Percentiles rank a stretch among this genome's conserved stretches.
These are phyloP conservation scores for Pleurotus giganteus DNA, from an alignment of 768 basidiomycete genomes.

Conservation along the genomic window DNA sequence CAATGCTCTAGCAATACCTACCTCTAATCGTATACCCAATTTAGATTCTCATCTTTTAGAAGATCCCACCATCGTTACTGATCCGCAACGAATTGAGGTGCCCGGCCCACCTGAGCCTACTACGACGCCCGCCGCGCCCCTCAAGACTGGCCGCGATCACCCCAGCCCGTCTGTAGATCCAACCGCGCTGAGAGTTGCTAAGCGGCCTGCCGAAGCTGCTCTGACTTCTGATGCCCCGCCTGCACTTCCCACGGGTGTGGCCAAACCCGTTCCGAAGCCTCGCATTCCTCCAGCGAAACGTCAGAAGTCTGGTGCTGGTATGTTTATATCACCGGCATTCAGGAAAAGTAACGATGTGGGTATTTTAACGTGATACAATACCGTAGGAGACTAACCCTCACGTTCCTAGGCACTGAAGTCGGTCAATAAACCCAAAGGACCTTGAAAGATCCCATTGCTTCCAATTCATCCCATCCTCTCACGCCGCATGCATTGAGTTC, in stretches of 20 bases:
- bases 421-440: background rate
- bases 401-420: background rate
- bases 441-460: background rate
- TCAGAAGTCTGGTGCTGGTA: background rate
- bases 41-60: too few species aligned
- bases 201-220: slow-evolving; percentile 2
- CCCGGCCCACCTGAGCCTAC: too few species aligned
- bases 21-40: too few species aligned
- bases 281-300: slow-evolving; percentile 9
- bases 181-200: background rate
- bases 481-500: too few species aligned
- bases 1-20: background rate
- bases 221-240: background rate
- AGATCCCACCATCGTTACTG: too few species aligned
- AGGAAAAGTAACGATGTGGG: background rate
- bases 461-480: background rate
- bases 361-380: background rate
- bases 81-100: too few species aligned
- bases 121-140: too few species aligned
- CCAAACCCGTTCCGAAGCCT: background rate
- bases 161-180: background rate
- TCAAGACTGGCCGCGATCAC: too few species aligned
- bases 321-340: slow-evolving; percentile 9
- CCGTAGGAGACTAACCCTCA: background rate
- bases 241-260: background rate